phyloP scores from a whole-genome alignment of 2,329 filamentous ascomycete genomes.

The Decorospora gaudefroyi region DNA sequence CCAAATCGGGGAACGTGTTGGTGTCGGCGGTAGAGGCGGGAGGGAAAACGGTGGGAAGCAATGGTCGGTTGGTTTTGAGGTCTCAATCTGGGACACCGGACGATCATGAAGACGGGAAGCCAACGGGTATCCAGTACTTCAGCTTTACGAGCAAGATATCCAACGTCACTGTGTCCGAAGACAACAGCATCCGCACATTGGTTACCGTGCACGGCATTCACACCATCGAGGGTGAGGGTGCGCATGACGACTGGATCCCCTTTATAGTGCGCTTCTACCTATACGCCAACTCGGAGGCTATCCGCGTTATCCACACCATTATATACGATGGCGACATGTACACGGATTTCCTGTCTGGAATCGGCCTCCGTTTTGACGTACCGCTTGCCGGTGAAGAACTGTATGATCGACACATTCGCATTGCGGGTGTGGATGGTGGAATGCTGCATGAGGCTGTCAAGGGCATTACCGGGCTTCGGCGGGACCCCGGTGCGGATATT shows the following conservation, averaged over 20 bases:
- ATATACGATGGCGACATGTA: constrained; percentile 58
- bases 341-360: constrained; percentile 58
- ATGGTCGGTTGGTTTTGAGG: constrained; percentile 55
- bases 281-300: constrained; percentile 61
- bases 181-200: constrained; percentile 52
- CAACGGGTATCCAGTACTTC: constrained; percentile 49
- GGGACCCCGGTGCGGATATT: constrained; percentile 58
- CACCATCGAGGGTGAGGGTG: constrained; percentile 25
- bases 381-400: constrained; percentile 58
- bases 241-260: constrained; percentile 57
- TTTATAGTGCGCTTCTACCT: constrained; percentile 63
- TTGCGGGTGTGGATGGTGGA: constrained; percentile 61
- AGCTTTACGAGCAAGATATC: constrained; percentile 58
- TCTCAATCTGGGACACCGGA: constrained; percentile 56
- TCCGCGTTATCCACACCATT: constrained; percentile 61
- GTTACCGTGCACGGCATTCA: constrained; percentile 54
- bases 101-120: constrained; percentile 45
- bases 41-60: constrained; percentile 50
- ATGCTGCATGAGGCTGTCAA: constrained; percentile 63
- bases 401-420: constrained; percentile 63
- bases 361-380: constrained; percentile 61
- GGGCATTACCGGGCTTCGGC: constrained; percentile 62
- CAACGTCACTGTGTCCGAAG: constrained; percentile 55
- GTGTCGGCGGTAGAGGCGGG: constrained; percentile 38
- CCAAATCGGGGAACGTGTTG: constrained; percentile 38